Evolutionary conservation across 768 basidiomycete genomes (phyloP).

Genomic region (Boletus bicolor): DNA sequence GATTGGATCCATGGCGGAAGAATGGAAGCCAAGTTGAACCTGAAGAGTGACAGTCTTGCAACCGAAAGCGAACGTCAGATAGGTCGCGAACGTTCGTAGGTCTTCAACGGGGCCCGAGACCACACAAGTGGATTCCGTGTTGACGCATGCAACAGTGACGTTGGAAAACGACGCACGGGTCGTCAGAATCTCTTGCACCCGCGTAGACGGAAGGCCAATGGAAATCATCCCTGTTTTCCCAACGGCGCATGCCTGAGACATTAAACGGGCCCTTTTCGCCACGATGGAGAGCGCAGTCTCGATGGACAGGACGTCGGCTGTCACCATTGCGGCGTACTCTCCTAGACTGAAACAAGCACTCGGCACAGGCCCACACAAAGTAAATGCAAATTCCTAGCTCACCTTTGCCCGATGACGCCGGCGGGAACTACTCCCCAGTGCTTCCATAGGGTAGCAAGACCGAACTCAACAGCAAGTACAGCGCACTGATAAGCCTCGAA

Average conservation of each 20-base stretch:
- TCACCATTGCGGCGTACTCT: slow-evolving; percentile 69
- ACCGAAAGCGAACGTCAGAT: slow-evolving; percentile 35
- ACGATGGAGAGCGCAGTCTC: slow-evolving; percentile 56
- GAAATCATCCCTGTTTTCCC: slow-evolving; percentile 61
- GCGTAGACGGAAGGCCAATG: slow-evolving; percentile 37
- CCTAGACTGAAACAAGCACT: slow-evolving; percentile 51
- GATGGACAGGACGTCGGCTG: slow-evolving; percentile 56
- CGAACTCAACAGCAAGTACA: slow-evolving; percentile 60
- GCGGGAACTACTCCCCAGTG: slow-evolving; percentile 62
- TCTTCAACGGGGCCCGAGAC: slow-evolving; percentile 52
- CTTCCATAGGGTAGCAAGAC: slow-evolving; percentile 60
- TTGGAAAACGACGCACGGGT: slow-evolving; percentile 34
- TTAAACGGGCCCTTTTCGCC: slow-evolving; percentile 54
- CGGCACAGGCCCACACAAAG: not conserved
- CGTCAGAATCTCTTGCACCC: slow-evolving; percentile 36
- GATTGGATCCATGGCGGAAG: slow-evolving; percentile 57
- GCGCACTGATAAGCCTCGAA: slow-evolving; percentile 51
- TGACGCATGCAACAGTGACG: slow-evolving; percentile 57
- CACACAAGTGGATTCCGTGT: slow-evolving; percentile 55
- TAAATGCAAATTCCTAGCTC: slow-evolving; percentile 11
- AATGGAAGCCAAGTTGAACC: slow-evolving; percentile 67
- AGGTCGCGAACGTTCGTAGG: slow-evolving; percentile 39
- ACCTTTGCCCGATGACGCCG: slow-evolving; percentile 76
- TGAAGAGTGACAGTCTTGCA: slow-evolving; percentile 45
- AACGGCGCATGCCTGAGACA: slow-evolving; percentile 45